A percentile compares a stretch with the other conserved stretches of the same genome.
phyloP scores from a whole-genome alignment of 1,284 basidiomycete genomes.

The Inonotus hispidus region DNA sequence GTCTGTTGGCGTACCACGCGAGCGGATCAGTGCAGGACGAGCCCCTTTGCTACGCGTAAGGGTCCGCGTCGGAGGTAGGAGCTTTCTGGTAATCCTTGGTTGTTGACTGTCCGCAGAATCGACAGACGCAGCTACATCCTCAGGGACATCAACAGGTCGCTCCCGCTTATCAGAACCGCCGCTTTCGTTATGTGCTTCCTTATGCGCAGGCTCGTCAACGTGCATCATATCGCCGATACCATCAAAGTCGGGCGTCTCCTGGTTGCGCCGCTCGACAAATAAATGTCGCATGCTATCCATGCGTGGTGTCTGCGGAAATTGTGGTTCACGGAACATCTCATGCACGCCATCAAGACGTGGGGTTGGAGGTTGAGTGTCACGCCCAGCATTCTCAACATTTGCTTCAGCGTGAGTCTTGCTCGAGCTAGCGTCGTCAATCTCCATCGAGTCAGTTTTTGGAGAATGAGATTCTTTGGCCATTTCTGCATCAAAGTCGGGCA shows the following conservation, averaged over 20 bases:
- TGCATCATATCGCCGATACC: slow-evolving; percentile 18
- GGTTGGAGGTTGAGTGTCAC: slow-evolving; percentile 20
- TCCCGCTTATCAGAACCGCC: slow-evolving; percentile 21
- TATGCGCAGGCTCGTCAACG: slow-evolving; percentile 10
- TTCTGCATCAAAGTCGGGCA: slow-evolving; percentile 12
- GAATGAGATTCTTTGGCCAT: slow-evolving; percentile 9
- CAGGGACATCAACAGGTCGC: slow-evolving; percentile 4
- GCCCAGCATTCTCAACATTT: slow-evolving; percentile 5
- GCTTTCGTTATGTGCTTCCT: slow-evolving; percentile 14
- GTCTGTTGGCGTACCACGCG: slow-evolving; percentile 20
- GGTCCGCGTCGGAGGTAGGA: not conserved
- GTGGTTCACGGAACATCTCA: slow-evolving; percentile 28
- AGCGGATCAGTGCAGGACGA: slow-evolving; percentile 1
- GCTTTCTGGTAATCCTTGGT: slow-evolving; percentile 2
- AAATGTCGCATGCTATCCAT: slow-evolving; percentile 33
- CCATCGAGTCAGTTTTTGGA: slow-evolving; percentile 3
- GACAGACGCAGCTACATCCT: slow-evolving; percentile 7
- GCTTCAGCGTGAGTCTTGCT: slow-evolving; percentile 17
- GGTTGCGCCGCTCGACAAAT: slow-evolving; percentile 22
- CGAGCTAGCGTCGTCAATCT: slow-evolving; percentile 6
- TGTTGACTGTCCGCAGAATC: not conserved
- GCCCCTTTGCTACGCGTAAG: slow-evolving; percentile 1
- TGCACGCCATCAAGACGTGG: slow-evolving; percentile 31
- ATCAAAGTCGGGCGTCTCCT: slow-evolving; percentile 19
- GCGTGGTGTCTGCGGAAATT: slow-evolving; percentile 27